Conservation (phyloP, 495 filamentous ascomycete species). For the Pyronema domesticum region DNA sequence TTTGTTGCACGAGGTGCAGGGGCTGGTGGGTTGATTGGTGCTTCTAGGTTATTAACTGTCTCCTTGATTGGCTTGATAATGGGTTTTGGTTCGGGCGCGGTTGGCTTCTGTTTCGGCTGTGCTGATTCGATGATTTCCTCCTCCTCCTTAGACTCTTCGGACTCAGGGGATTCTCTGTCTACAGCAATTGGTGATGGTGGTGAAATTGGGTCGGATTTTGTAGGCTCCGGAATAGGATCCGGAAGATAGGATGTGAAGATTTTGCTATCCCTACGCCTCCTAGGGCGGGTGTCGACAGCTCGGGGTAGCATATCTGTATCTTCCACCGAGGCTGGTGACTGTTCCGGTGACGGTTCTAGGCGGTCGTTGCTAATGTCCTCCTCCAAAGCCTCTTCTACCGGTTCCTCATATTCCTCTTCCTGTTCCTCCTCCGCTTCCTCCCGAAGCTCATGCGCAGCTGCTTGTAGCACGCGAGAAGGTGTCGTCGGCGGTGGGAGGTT, state of each 20-base stretch:
- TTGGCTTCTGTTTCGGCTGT: not conserved
- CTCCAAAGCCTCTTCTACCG: not conserved
- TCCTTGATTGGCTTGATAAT: slow-evolving; percentile 14
- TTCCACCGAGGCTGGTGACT: not conserved
- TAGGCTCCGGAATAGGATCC: not conserved
- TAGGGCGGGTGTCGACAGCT: slow-evolving; percentile 4
- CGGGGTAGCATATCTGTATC: not conserved
- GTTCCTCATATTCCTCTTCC: not conserved
- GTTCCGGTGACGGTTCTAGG: not conserved
- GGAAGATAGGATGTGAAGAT: not conserved
- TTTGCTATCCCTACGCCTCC: slow-evolving; percentile 7
- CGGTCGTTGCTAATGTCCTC: no score
- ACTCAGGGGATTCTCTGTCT: not conserved
- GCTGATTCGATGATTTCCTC: no score
- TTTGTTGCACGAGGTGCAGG: no score
- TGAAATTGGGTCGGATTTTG: not conserved
- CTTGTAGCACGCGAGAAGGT: slow-evolving; percentile 5
- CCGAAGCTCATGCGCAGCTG: slow-evolving; percentile 3
- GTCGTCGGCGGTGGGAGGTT: not conserved
- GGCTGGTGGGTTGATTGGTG: not conserved
- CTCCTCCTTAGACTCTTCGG: not conserved
- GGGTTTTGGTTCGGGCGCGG: not conserved
- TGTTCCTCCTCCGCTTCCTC: slow-evolving; percentile 1
- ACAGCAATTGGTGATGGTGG: not conserved
- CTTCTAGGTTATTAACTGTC: not conserved